Evolutionary conservation across 2,329 filamentous ascomycete genomes (phyloP), one percentile per base, ranked within the genome.

Genomic region (Rhynchosporium graminicola): DNA sequence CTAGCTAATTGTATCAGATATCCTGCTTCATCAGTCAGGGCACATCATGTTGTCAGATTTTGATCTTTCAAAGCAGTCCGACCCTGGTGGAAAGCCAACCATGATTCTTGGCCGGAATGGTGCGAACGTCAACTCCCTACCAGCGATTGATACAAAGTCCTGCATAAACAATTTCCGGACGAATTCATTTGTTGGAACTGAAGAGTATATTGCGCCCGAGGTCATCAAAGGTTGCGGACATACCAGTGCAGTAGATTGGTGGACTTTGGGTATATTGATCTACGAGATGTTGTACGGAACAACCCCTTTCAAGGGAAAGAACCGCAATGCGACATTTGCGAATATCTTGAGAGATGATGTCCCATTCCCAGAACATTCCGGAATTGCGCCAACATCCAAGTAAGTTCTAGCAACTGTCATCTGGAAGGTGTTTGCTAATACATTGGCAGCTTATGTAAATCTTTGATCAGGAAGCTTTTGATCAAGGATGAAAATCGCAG

Each of bases 31-130:
- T 76, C 95, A 99, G 77, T 98, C 95, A n/a, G 95, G 95, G 15
- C 95, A 99, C 77, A 99, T 99, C 71, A 99, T 99, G 95, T 84
- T 99, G 75, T 98, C 95, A 65, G 95, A 99, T 79, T 99, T 99
- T 77, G 95, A 99, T 77, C 79, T 99, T 65, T 97, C 93, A 9
- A 99, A 99, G 78, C 95, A 99, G 78, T 99, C 95, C 6, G 95
- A 96, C 69, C 88, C 91, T 15, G 95, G 93, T 73, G 95, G 95
- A 79, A 94, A 94, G 74, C 95, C 95, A 55, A 97, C 93, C 29
- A 98, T 99, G 94, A 97, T 99, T 72, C 84, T 97, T 65, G 91
- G 91, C 69, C 79, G 82, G 50, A 93, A 91, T 70, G 93, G 93
- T 59, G 88, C 92, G 45, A 94, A 92, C 60, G 89, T 90, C 7